These are phyloP conservation scores for Chlamydomonas sphaeroides DNA, from an alignment of 139 green algal genomes.

Conservation along the genomic window DNA sequence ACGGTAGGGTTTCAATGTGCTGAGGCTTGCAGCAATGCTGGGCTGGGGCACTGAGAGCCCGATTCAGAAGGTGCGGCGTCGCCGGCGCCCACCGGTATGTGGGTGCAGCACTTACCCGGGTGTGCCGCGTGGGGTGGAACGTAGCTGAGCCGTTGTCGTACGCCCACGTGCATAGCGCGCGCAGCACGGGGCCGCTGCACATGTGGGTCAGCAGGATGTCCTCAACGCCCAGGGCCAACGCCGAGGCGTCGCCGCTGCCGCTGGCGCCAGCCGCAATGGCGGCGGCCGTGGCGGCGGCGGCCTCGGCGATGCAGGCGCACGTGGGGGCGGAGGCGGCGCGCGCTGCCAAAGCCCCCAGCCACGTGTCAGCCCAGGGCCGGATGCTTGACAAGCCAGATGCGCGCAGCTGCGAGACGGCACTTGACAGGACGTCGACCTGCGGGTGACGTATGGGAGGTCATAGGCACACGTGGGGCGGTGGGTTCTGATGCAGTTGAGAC, in stretches of 20 bases:
- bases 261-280: not conserved
- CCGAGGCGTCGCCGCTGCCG: not conserved
- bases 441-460: too few relatives aligned
- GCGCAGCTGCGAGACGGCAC: constrained; percentile 11
- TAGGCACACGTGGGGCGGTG: too few relatives aligned
- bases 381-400: not conserved
- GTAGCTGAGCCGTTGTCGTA: constrained; percentile 4
- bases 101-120: constrained; percentile 1
- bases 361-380: constrained; percentile 7
- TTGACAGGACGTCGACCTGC: constrained; percentile 15
- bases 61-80: too few relatives aligned
- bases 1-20: too few relatives aligned
- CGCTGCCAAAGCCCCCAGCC: constrained; percentile 1
- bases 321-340: constrained; percentile 6
- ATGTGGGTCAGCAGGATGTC: constrained; percentile 8
- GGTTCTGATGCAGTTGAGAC: too few relatives aligned
- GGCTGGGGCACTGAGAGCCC: too few relatives aligned
- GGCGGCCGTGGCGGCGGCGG: constrained; percentile 6
- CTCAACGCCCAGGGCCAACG: not conserved
- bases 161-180: constrained; percentile 13
- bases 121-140: constrained; percentile 22
- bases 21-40: too few relatives aligned
- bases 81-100: too few relatives aligned
- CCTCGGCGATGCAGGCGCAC: not conserved
- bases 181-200: not conserved